These are phyloP conservation scores for Yamadazyma pseudoaaseri DNA, from an alignment of 1,139 yeast species.

Conservation along the genomic window DNA sequence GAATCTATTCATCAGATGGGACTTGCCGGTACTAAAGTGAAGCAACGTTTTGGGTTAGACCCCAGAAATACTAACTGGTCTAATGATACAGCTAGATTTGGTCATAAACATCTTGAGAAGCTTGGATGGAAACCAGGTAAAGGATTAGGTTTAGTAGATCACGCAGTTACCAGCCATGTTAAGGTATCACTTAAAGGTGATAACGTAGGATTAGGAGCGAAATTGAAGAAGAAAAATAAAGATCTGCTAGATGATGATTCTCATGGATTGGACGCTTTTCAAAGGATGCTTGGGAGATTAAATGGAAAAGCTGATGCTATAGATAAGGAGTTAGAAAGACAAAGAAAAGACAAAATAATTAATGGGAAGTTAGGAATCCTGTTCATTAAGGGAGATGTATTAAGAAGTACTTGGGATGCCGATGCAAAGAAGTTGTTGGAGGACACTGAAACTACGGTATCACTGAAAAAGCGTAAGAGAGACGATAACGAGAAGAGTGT, in stretches of 20 bases:
- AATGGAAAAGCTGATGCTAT: slow-evolving; percentile 72
- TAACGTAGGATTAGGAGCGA: slow-evolving; percentile 84
- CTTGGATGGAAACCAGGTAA: slow-evolving; percentile 92
- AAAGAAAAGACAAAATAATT: slow-evolving; percentile 63
- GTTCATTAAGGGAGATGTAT: slow-evolving; percentile 80
- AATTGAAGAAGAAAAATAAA: slow-evolving; percentile 51
- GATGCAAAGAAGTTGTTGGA: slow-evolving; percentile 43
- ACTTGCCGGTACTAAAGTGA: slow-evolving; percentile 78
- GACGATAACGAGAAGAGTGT: slow-evolving; percentile 20
- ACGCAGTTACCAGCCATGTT: slow-evolving; percentile 72
- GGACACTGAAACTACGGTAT: slow-evolving; percentile 19
- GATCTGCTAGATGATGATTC: slow-evolving; percentile 74
- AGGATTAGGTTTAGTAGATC: slow-evolving; percentile 75
- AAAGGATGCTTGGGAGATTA: slow-evolving; percentile 80
- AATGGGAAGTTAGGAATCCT: slow-evolving; percentile 85
- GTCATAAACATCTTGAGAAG: slow-evolving; percentile 77
- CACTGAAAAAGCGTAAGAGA: slow-evolving; percentile 23
- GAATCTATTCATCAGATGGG: slow-evolving; percentile 56
- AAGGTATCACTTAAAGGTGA: slow-evolving; percentile 81
- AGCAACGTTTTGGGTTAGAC: slow-evolving; percentile 86
- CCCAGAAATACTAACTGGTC: slow-evolving; percentile 97
- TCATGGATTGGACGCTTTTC: slow-evolving; percentile 91
- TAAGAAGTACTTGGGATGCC: slow-evolving; percentile 84
- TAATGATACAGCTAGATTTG: slow-evolving; percentile 78
- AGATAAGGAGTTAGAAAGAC: slow-evolving; percentile 58